Conservation (phyloP, 768 basidiomycete species). For the Omphalotus guepiniiformis region DNA sequence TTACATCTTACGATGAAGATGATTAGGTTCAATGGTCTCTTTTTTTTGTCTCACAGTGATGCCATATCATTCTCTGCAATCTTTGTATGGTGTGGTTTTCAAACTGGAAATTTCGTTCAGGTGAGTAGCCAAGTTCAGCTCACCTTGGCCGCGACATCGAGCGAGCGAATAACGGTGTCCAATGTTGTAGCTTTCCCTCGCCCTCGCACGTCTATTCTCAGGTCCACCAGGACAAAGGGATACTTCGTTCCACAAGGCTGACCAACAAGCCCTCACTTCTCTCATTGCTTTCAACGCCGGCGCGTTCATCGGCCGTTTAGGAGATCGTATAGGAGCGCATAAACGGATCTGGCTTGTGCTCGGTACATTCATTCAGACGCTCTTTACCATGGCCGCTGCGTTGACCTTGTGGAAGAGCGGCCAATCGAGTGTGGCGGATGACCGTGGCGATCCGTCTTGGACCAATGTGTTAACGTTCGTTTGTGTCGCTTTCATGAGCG, state of each 20-base stretch:
- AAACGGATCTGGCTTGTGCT: conserved; percentile 71
- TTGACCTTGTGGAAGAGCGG: conserved; percentile 69
- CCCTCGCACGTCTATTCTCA: conserved; percentile 77
- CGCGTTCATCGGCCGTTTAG: conserved; percentile 75
- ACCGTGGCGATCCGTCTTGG: conserved; percentile 68
- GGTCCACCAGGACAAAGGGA: conserved; percentile 42
- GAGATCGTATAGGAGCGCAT: conserved; percentile 73
- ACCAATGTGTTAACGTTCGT: conserved; percentile 60
- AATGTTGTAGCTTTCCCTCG: conserved; percentile 59
- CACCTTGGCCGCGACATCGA: not conserved
- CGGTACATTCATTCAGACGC: conserved; percentile 69
- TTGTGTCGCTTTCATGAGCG: conserved; percentile 75
- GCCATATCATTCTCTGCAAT: conserved; percentile 72
- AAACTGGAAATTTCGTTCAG: conserved; percentile 75
- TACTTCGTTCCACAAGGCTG: conserved; percentile 67
- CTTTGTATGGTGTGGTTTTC: conserved; percentile 84
- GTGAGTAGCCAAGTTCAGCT: conserved; percentile 27
- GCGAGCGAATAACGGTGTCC: conserved; percentile 1
- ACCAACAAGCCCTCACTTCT: conserved; percentile 82
- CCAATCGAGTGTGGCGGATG: conserved; percentile 46
- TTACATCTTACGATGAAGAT: not conserved
- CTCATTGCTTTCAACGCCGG: conserved; percentile 73
- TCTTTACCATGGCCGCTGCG: conserved; percentile 73
- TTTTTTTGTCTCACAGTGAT: conserved; percentile 39
- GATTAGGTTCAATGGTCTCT: not conserved